These are phyloP conservation scores for Geranium brycei DNA, from an alignment of 345 rosid species.

Conservation along the genomic window DNA sequence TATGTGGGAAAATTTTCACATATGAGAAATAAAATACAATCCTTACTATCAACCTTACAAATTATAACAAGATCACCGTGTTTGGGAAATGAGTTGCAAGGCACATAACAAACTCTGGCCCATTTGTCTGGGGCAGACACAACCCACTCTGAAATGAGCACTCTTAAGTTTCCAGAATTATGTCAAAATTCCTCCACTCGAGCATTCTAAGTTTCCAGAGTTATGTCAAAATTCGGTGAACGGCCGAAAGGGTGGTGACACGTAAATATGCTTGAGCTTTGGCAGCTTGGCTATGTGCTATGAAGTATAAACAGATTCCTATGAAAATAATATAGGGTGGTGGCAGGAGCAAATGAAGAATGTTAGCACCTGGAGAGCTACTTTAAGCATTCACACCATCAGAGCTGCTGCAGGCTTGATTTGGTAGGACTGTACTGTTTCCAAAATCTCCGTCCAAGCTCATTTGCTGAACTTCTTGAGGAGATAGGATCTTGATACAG, in stretches of 20 bases:
- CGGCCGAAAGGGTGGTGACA: neutral
- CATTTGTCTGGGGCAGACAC: neutral
- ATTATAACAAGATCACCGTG: neutral
- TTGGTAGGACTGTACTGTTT: constrained; percentile 28
- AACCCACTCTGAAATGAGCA: neutral
- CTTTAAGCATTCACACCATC: constrained; percentile 37
- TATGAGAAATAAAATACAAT: neutral
- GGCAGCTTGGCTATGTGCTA: too few species aligned
- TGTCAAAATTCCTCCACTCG: neutral
- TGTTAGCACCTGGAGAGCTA: neutral
- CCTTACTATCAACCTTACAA: neutral
- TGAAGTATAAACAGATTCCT: neutral
- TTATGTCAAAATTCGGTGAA: neutral
- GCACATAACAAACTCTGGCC: neutral
- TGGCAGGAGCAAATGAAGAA: neutral
- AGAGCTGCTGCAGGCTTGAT: constrained; percentile 62
- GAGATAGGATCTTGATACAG: constrained; percentile 55
- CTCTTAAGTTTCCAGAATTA: neutral
- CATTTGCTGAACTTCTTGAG: constrained; percentile 77
- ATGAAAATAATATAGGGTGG: neutral
- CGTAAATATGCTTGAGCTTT: neutral
- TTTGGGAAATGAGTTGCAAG: neutral
- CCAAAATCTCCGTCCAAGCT: constrained; percentile 58
- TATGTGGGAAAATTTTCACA: neutral
- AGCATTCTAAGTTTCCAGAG: neutral